Evolutionary conservation across 352 stramenopile genomes (phyloP), one percentile per base, ranked within the genome.

Genomic region (Phytophthora tubulina): DNA sequence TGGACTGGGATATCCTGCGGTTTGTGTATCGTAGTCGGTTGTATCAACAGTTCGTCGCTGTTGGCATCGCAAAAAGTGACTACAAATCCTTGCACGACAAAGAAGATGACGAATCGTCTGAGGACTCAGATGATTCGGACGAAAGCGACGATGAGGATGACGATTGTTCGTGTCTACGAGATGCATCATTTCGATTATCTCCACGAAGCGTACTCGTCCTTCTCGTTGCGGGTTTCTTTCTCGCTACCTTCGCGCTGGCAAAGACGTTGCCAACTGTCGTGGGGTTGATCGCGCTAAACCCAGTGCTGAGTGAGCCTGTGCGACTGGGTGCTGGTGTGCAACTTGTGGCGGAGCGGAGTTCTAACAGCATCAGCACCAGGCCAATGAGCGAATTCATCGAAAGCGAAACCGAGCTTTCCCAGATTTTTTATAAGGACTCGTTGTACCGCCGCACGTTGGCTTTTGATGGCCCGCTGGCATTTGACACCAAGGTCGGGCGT

Each of bases 281-380:
- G 31, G 84, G 81, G 7, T 66, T 89, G 49, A 72, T 89, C n/a
- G 84, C 77, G 11, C 72, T 84, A 44, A 92, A 92, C 42, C 68
- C 80, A 27, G 76, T 84, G 27, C 73, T 92, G 38, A 83, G 73
- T 41, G 84, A 90, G 60, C 75, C 79, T 14, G 35, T 85, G 17
- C 73, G 81, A 1, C 35, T 88, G 33, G 14, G 76, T 15, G 32
- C 65, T 11, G 80, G 81, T 0, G 33, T 62, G 36, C 41, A 75
- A 49, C 65, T 78, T 64, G 46, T 75, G 35, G 63, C 69, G n/a
- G 51, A 52, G 14, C 17, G 44, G 17, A 59, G 30, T 21, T 70
- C 75, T 50, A 59, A 44, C 13, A 69, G 36, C 7, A 48, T 61
- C 14, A 76, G 50, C 11, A 49, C 41, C 33, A 76, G 69, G 31